Conservation (phyloP, 169 alveolate species). For the Cryptosporidium andersoni region DNA sequence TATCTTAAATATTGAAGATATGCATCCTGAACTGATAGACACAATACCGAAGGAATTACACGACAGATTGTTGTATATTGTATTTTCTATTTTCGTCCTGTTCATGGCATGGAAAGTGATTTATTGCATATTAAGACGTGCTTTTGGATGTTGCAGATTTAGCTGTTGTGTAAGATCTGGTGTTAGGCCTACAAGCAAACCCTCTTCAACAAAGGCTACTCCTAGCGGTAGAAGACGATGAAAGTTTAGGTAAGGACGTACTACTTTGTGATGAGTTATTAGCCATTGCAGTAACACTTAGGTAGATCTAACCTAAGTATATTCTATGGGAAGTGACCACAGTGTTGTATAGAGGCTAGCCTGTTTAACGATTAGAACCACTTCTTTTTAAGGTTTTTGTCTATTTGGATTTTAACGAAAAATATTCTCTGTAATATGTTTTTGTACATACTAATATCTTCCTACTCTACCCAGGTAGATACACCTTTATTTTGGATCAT, state of each 20-base stretch:
- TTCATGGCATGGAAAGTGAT: conserved; percentile 5
- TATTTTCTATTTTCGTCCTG: conserved; percentile 24
- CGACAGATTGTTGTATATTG: conserved; percentile 39
- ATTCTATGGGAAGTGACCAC: not conserved
- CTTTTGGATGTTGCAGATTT: conserved; percentile 10
- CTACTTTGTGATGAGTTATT: not conserved
- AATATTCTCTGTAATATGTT: not conserved
- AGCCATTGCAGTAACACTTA: not conserved
- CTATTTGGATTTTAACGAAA: too few species aligned
- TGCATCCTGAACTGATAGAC: conserved; percentile 17
- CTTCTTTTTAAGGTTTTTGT: too few species aligned
- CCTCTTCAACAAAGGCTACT: conserved; percentile 57
- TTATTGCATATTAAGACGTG: conserved; percentile 3
- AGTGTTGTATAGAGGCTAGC: too few species aligned
- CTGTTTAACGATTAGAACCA: too few species aligned
- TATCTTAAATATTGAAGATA: conserved; percentile 23
- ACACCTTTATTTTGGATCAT: not conserved
- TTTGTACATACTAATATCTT: not conserved
- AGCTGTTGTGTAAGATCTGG: not conserved
- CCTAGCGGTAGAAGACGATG: conserved; percentile 60
- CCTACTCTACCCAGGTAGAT: not conserved
- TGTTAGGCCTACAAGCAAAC: conserved; percentile 6
- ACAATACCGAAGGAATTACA: conserved; percentile 28
- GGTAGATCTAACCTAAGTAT: not conserved
- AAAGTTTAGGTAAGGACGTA: not conserved